Evolutionary conservation across 192 early-diverging fungal genomes (phyloP), one percentile per base, ranked within the genome.

Genomic region (Linnemannia elongata): DNA sequence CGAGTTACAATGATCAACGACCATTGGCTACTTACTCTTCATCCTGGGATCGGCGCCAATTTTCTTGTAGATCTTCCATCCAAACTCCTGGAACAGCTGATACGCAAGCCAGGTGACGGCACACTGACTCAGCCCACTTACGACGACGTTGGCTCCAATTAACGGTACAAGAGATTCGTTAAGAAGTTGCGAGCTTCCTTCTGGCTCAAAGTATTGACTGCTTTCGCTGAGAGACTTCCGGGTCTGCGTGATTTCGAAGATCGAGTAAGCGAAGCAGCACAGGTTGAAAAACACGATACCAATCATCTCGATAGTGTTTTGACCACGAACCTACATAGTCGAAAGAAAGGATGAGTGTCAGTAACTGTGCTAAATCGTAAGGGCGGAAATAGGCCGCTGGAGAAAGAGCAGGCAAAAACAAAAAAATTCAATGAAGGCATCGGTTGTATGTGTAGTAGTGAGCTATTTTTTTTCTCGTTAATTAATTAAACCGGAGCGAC

Each of bases 231-330:
- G 85, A 5, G 79, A 81, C 2, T 35, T 7, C 73, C 74, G 86
- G 55, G 93, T 90, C 78, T 95, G 93, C 63, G 80, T 82, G 75
- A 93, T 92, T 77, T 96, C 94, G 74, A 96, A 96, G 15, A 94
- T 88, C 33, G 92, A 88, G 86, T 96, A 96, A 44, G 86, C 86
- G 47, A 94, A 92, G 33, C 92, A 92, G 82, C 90, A 92, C 4
- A 91, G 30, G 82, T 95, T 94, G 89, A 95, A 95, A n/a, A 92
- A 69, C 13, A 95, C 86, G 55, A 94, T 93, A 2, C 88, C 93
- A 72, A 94, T 91, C 66, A 95, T 91, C 78, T 96, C 94, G 71
- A 96, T 95, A 24, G 94, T 95, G 79, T 96, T 96, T 87, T 95
- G 89, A 18, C 92, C 88, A 27, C 88, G 92, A 10, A 95, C 89